Evolutionary conservation across 768 basidiomycete species (phyloP).

Genomic region (Naganishia vishniacii): DNA sequence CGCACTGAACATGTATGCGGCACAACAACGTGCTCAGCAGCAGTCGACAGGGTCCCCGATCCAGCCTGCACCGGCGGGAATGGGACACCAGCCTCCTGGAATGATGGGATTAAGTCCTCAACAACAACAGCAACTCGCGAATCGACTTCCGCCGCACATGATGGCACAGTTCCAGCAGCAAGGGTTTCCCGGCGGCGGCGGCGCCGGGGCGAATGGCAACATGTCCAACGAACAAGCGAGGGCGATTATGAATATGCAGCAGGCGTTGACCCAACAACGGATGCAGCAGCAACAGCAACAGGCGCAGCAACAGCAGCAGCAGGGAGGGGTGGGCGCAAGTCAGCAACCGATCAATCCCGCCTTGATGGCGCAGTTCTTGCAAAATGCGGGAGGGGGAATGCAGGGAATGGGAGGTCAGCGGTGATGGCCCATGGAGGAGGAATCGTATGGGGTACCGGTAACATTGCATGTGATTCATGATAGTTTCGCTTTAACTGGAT

Average conservation of each 20-base stretch:
- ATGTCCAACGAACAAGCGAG: slow-evolving; percentile 2
- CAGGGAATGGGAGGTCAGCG: background rate
- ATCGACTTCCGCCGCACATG: slow-evolving; percentile 4
- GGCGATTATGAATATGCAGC: background rate
- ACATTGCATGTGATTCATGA: slow-evolving; percentile 1
- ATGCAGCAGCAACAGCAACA: slow-evolving; percentile 6
- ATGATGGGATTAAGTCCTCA: background rate
- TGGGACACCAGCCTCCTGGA: background rate
- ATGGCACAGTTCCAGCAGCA: slow-evolving; percentile 13
- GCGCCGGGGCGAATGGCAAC: background rate
- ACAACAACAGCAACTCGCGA: background rate
- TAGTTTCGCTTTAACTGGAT: too few species aligned
- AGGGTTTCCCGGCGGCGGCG: background rate
- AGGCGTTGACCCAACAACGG: background rate
- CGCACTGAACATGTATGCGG: background rate
- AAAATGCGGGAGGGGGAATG: background rate
- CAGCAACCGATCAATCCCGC: slow-evolving; percentile 3
- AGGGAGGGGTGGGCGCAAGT: background rate
- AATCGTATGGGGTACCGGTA: background rate
- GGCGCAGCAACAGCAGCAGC: background rate
- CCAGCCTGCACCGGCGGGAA: background rate
- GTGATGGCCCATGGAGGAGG: too few species aligned
- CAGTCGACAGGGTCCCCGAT: background rate
- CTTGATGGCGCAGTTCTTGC: slow-evolving; percentile 12
- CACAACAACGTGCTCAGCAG: slow-evolving; percentile 9